A percentile compares a stretch with the other conserved stretches of the same genome.
phyloP scores from a whole-genome alignment of 176 grass and related monocot species.

The Oryza nivara region DNA sequence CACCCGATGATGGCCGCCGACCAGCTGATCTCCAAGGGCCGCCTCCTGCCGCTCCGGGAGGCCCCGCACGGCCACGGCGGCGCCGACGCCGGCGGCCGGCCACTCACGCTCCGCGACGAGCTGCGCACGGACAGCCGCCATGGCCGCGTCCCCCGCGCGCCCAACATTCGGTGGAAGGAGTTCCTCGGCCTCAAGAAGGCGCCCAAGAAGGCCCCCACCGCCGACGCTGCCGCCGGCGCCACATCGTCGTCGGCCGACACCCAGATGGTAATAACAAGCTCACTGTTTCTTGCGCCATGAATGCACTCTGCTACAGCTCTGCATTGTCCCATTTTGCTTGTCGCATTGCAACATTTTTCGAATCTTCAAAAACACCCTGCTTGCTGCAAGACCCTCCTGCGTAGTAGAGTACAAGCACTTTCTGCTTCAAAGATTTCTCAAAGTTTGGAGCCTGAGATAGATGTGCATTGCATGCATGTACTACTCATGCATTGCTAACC shows the following conservation, averaged over 20 bases:
- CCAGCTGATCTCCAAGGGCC: conserved; percentile 93
- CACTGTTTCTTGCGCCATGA: not conserved
- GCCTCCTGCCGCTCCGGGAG: conserved; percentile 77
- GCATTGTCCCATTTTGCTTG: conserved; percentile 41
- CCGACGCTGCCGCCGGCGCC: conserved; percentile 27
- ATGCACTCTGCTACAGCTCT: not conserved
- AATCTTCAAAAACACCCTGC: conserved; percentile 33
- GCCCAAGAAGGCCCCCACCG: conserved; percentile 51
- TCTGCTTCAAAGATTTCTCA: conserved; percentile 34
- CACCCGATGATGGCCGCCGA: conserved; percentile 95
- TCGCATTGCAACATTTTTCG: conserved; percentile 38
- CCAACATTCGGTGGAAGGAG: conserved; percentile 88
- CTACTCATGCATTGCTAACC: not conserved
- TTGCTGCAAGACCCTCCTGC: not conserved
- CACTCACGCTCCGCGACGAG: conserved; percentile 73
- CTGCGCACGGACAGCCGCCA: conserved; percentile 54
- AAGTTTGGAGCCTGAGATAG: conserved; percentile 13
- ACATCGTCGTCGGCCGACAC: conserved; percentile 41
- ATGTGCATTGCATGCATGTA: not conserved
- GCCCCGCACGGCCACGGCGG: conserved; percentile 32
- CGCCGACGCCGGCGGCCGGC: conserved; percentile 23
- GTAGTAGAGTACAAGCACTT: conserved; percentile 24
- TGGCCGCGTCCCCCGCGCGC: conserved; percentile 42
- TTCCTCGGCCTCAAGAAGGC: conserved; percentile 88
- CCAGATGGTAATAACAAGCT: conserved; percentile 38